Conservation (phyloP, 78 protist genomes). For the Dictyostelium citrinum region DNA sequence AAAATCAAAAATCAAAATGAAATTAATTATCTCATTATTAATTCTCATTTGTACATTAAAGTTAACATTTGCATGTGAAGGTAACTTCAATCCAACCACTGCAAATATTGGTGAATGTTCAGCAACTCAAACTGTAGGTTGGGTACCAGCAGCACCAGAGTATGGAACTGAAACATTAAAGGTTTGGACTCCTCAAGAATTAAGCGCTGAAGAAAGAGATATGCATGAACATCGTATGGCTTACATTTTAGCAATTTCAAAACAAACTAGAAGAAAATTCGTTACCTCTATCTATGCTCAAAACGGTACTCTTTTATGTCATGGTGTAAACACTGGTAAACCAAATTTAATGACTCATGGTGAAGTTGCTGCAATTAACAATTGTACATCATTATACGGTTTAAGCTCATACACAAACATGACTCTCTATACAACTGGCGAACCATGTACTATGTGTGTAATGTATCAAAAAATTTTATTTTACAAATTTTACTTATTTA, state of each 20-base stretch:
- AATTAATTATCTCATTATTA: neutral
- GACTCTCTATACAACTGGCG: constrained; percentile 55
- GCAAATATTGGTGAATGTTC: constrained; percentile 22
- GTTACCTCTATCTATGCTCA: constrained; percentile 19
- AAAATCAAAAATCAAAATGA: neutral
- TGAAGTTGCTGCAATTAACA: constrained; percentile 42
- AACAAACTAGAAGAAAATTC: constrained; percentile 2
- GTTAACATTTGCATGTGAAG: neutral
- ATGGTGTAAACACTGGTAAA: constrained; percentile 41
- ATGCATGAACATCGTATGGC: constrained; percentile 41
- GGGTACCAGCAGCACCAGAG: neutral
- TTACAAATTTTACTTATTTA: too few species aligned
- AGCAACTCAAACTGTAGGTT: neutral
- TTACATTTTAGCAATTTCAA: neutral
- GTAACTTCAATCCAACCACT: neutral
- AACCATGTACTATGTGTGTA: constrained; percentile 57
- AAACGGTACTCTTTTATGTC: constrained; percentile 9
- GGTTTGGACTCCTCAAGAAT: neutral
- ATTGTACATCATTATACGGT: constrained; percentile 12
- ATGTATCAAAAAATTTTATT: too few species aligned
- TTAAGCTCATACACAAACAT: neutral
- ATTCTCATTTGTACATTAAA: neutral
- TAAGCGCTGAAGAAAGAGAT: neutral
- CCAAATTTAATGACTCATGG: constrained; percentile 60
- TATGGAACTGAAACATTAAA: neutral